Evolutionary conservation across 2,329 filamentous ascomycete genomes (phyloP), one percentile per base, ranked within the genome.

Genomic region (Microdochium paspali): DNA sequence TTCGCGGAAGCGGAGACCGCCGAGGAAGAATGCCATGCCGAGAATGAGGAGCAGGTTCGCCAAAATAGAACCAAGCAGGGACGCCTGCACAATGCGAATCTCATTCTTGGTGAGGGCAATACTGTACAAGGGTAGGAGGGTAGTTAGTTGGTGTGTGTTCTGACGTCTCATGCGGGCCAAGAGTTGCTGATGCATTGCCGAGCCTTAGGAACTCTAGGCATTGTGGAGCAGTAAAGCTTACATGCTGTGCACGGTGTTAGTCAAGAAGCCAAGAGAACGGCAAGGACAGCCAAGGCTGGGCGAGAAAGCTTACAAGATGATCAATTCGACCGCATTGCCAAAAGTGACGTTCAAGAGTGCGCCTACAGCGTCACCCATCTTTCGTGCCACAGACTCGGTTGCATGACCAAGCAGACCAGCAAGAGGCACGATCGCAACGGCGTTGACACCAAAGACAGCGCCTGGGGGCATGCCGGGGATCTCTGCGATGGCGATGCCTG

Each of bases 61-160:
- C 54, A 96, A 70, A 57, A 96, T 95, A 2, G 89, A 95, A 39
- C 90, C 90, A 25, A 96, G 74, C 45, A 95, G 71, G 0, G 90
- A 94, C 13, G 90, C 89, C 66, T 95, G 90, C 23, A 95, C 90
- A 55, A 95, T 91, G 50, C 87, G 82, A 51, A 95, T 93, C 70
- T 95, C 81, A 65, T 88, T 73, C 68, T 89, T 88, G 56, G 82
- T 79, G 24, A 90, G 70, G 42, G 85, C 86, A 66, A 90, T 88
- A 62, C 83, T 89, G 63, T 62, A 54, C 51, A 53, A 49, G 50
- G 53, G 48, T 53, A 57, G 51, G 47, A 52, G 49, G 47, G 64
- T 72, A 21, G 35, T 40, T 40, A 21, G 10, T n/a, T 35, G 31
- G 6, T 35, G 31, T n/a, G n/a, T 35, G 31, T 5, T 35, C 10